Percentiles rank a stretch among this genome's conserved stretches.
These are phyloP conservation scores for Sphaerulina vaccinii DNA, from an alignment of 2,329 filamentous ascomycete genomes.

Conservation along the genomic window DNA sequence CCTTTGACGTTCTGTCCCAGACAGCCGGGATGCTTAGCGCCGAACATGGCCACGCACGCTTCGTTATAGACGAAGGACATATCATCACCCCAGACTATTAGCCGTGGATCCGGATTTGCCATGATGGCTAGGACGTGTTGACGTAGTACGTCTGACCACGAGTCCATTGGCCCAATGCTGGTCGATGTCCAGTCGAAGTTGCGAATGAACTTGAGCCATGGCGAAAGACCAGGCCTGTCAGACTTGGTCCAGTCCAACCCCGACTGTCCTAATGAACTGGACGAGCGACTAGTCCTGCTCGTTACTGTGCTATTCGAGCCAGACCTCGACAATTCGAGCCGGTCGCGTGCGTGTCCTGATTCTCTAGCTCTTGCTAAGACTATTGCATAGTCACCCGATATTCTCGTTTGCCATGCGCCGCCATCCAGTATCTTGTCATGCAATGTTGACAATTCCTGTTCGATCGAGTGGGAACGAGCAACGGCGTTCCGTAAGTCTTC, in stretches of 20 bases:
- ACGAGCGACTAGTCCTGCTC: not conserved
- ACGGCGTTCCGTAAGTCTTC: conserved; percentile 15
- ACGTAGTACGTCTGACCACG: conserved; percentile 31
- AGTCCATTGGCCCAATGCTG: conserved; percentile 30
- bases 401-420: conserved; percentile 19
- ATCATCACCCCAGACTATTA: conserved; percentile 37
- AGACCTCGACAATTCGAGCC: not conserved
- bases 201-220: conserved; percentile 31
- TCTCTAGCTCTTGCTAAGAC: conserved; percentile 5
- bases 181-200: conserved; percentile 34
- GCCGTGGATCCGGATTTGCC: conserved; percentile 34
- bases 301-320: not conserved
- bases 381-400: conserved; percentile 19
- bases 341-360: not conserved
- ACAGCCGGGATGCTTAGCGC: conserved; percentile 27
- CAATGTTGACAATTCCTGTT: conserved; percentile 1
- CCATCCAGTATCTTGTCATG: conserved; percentile 19
- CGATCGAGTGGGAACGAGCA: not conserved
- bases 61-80: conserved; percentile 36
- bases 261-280: not conserved
- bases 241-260: conserved; percentile 33
- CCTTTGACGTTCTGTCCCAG: conserved; percentile 24
- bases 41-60: conserved; percentile 30
- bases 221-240: conserved; percentile 23
- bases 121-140: conserved; percentile 29